phyloP scores from a whole-genome alignment of 2,329 filamentous ascomycete genomes.

The Neofusicoccum ribis region DNA sequence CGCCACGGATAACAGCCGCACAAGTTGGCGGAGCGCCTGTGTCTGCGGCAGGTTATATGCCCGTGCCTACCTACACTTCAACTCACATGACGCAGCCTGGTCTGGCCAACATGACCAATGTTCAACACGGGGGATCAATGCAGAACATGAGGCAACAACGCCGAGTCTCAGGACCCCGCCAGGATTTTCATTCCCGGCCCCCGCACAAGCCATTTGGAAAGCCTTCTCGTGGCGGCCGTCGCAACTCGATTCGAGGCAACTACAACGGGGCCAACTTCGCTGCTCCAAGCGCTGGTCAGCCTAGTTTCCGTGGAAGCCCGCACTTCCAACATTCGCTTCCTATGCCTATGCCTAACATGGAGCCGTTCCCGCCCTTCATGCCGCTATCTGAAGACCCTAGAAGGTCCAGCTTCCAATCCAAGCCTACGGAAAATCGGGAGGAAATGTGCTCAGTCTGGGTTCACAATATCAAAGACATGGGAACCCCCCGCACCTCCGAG shows the following conservation, averaged over 20 bases:
- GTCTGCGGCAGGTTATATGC: not conserved
- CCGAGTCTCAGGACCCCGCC: not conserved
- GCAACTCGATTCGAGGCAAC: constrained; percentile 4
- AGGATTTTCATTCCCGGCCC: not conserved
- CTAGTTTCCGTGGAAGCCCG: not conserved
- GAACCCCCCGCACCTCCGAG: too few species aligned
- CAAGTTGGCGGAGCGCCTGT: not conserved
- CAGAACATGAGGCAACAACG: not conserved
- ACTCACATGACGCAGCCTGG: not conserved
- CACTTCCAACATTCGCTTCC: not conserved
- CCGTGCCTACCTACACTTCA: not conserved
- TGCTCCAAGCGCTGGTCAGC: not conserved
- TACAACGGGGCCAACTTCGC: not conserved
- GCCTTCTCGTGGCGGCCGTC: not conserved
- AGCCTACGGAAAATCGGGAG: not conserved
- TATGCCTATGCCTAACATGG: not conserved
- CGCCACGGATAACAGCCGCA: not conserved
- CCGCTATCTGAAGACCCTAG: not conserved
- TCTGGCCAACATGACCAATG: constrained; percentile 5
- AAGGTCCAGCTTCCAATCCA: not conserved
- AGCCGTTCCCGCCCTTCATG: constrained; percentile 10
- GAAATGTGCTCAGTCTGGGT: not conserved
- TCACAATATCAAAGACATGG: not conserved
- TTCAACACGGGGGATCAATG: not conserved
- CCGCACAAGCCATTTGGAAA: not conserved